These are phyloP conservation scores for Aspergillus persii DNA, from an alignment of 2,329 filamentous ascomycete genomes.

Conservation along the genomic window DNA sequence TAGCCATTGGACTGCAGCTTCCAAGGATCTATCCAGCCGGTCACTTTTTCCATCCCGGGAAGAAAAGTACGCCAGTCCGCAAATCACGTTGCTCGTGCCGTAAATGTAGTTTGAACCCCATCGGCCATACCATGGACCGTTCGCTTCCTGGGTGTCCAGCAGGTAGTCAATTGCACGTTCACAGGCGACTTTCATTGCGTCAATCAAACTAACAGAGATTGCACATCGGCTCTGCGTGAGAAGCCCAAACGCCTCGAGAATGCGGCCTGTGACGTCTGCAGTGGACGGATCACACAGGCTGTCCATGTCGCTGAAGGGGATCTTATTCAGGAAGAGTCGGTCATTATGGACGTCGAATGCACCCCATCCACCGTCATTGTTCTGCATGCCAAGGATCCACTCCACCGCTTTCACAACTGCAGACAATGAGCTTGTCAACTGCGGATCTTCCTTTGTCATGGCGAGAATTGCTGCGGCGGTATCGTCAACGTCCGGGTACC, in stretches of 20 bases:
- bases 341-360: conserved; percentile 38
- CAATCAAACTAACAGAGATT: no score
- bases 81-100: conserved; percentile 32
- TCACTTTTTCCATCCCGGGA: no score
- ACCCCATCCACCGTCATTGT: conserved; percentile 37
- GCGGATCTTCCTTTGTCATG: conserved; percentile 19
- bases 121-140: conserved; percentile 32
- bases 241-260: conserved; percentile 31
- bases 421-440: conserved; percentile 5
- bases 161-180: conserved; percentile 23
- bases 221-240: conserved; percentile 8
- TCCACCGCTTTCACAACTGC: conserved; percentile 13
- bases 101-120: conserved; percentile 38
- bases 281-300: conserved; percentile 34
- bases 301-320: conserved; percentile 39
- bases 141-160: conserved; percentile 20
- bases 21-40: neutral
- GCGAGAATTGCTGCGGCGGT: conserved; percentile 32
- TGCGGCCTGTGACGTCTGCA: conserved; percentile 34
- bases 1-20: conserved; percentile 21
- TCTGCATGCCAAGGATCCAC: conserved; percentile 39
- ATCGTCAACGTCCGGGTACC: conserved; percentile 36
- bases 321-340: conserved; percentile 32
- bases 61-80: conserved; percentile 20
- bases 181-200: neutral